These are phyloP conservation scores for Hemileccinum impolitum DNA, from an alignment of 768 basidiomycete species.

Conservation along the genomic window DNA sequence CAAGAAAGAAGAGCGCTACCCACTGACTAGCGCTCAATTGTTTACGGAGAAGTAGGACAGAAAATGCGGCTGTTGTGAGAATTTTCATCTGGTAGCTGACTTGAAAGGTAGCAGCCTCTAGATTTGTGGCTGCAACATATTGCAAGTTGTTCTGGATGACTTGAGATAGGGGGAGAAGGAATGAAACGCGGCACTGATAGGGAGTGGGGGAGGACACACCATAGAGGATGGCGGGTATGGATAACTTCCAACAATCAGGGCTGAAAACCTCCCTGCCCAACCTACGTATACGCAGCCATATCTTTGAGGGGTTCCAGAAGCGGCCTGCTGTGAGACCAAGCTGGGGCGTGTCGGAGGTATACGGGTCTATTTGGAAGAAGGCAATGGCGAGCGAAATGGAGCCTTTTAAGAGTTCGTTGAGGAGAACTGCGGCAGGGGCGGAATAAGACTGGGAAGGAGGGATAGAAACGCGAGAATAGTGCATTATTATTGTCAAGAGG, in stretches of 20 bases:
- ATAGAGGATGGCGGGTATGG: conserved; percentile 95
- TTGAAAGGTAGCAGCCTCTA: conserved; percentile 95
- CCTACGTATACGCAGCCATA: conserved; percentile 49
- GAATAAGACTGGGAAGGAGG: conserved; percentile 78
- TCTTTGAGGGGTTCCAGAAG: conserved; percentile 35
- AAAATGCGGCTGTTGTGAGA: conserved; percentile 88
- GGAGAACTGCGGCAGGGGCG: conserved; percentile 89
- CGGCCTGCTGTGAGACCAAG: conserved; percentile 31
- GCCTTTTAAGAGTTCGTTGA: conserved; percentile 94
- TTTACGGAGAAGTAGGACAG: conserved; percentile 76
- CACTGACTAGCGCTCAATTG: conserved; percentile 74
- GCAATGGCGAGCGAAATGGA: conserved; percentile 84
- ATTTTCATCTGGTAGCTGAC: conserved; percentile 98
- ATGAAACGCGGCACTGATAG: conserved; percentile 5
- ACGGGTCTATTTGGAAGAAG: conserved; percentile 54
- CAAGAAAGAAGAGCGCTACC: conserved; percentile 80
- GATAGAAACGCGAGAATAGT: conserved; percentile 86
- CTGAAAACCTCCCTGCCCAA: conserved; percentile 75
- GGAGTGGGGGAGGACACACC: conserved; percentile 36
- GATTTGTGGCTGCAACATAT: conserved; percentile 90
- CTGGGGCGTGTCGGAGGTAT: conserved; percentile 29
- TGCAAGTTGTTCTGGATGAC: conserved; percentile 95
- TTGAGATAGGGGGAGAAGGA: conserved; percentile 17
- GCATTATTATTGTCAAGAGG: conserved; percentile 88
- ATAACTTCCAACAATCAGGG: conserved; percentile 93